phyloP scores from a whole-genome alignment of 345 rosid species.

The Eucalyptus fibrosa region DNA sequence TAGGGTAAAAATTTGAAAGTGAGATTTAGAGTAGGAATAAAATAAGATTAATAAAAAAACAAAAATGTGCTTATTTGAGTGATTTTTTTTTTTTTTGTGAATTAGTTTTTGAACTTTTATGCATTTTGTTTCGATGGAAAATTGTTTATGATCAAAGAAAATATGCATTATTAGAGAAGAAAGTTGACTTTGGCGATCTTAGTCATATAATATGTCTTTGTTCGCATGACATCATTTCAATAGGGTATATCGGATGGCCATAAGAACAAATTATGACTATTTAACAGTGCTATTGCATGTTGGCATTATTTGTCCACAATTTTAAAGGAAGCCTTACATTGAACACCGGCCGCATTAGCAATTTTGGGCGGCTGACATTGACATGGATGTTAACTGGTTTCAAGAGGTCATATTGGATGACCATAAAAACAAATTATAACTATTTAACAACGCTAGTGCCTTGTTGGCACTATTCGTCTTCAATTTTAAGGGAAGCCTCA shows the following conservation, averaged over 20 bases:
- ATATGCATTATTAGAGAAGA: neutral
- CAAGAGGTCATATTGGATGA: too few relatives aligned
- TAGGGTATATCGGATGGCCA: neutral
- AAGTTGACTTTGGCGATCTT: neutral
- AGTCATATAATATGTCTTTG: neutral
- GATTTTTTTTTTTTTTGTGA: too few relatives aligned
- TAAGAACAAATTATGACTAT: neutral
- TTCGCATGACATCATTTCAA: neutral
- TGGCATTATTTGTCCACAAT: neutral
- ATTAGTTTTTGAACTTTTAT: too few relatives aligned
- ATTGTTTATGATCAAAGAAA: neutral
- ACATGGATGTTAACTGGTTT: too few relatives aligned
- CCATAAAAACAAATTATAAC: too few relatives aligned
- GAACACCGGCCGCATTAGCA: rapidly evolving
- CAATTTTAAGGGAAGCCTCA: neutral
- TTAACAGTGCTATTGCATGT: neutral
- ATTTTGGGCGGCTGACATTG: too few relatives aligned
- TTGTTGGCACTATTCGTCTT: neutral
- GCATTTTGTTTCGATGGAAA: too few relatives aligned
- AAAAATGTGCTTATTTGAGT: too few relatives aligned
- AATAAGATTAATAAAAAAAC: rapidly evolving
- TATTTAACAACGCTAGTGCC: neutral
- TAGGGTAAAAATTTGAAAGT: rapidly evolving
- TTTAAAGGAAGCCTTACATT: neutral
- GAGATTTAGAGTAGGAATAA: too few relatives aligned